A percentile compares a stretch with the other conserved stretches of the same genome.
phyloP scores from a whole-genome alignment of 2,329 filamentous ascomycete genomes.

The Pyrenochaeta sp. region DNA sequence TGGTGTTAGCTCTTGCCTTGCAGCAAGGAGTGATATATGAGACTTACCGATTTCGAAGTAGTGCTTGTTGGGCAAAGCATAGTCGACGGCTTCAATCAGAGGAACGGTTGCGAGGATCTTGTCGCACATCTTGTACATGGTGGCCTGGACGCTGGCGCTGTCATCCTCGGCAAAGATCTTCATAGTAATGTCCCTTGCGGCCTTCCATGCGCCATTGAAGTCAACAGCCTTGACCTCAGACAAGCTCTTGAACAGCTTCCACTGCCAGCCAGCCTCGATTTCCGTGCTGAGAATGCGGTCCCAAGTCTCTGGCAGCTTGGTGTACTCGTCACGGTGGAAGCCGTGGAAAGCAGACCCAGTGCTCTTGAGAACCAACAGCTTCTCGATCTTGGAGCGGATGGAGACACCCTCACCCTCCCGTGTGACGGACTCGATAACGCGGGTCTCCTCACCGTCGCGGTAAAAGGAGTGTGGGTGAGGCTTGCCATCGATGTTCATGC shows the following conservation, averaged over 20 bases:
- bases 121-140: conserved; percentile 99
- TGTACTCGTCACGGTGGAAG: conserved; percentile 93
- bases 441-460: conserved; percentile 87
- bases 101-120: conserved; percentile 81
- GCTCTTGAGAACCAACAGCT: conserved; percentile 91
- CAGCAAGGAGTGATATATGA: background rate
- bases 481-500: conserved; percentile 85
- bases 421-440: conserved; percentile 78
- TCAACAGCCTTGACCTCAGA: conserved; percentile 71
- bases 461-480: conserved; percentile 95
- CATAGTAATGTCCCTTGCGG: conserved; percentile 85
- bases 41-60: conserved; percentile 92
- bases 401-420: conserved; percentile 73
- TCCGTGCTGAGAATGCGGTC: conserved; percentile 96
- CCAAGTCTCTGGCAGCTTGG: conserved; percentile 87
- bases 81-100: conserved; percentile 76
- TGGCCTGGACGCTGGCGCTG: conserved; percentile 92
- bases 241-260: conserved; percentile 74
- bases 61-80: conserved; percentile 95
- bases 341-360: conserved; percentile 96
- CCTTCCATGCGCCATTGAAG: conserved; percentile 82
- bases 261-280: conserved; percentile 86
- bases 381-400: conserved; percentile 79
- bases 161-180: conserved; percentile 89
- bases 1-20: conserved; percentile 16